These are phyloP conservation scores for Peribolospora baueri DNA, from an alignment of 768 basidiomycete genomes.

Conservation along the genomic window DNA sequence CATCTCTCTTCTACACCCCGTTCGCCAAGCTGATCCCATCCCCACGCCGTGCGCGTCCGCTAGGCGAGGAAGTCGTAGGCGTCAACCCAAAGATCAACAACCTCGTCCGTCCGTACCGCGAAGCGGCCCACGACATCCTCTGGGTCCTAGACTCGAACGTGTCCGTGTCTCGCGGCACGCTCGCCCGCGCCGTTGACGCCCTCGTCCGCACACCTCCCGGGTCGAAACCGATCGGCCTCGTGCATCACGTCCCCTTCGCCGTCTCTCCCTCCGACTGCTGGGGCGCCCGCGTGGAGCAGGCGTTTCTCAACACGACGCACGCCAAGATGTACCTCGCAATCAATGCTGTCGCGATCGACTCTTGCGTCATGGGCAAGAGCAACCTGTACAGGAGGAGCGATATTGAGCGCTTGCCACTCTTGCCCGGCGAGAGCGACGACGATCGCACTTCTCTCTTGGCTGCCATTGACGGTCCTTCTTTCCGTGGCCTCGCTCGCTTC, in stretches of 20 bases:
- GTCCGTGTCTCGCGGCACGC: constrained; percentile 45
- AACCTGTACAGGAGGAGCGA: constrained; percentile 80
- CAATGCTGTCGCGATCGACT: constrained; percentile 65
- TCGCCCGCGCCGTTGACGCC: constrained; percentile 50
- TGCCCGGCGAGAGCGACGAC: constrained; percentile 11
- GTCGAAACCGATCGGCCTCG: constrained; percentile 37
- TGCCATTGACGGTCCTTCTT: constrained; percentile 1
- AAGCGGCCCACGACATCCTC: constrained; percentile 64
- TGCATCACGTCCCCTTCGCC: constrained; percentile 90
- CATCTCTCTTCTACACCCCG: neutral
- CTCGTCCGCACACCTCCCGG: constrained; percentile 22
- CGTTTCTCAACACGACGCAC: constrained; percentile 89
- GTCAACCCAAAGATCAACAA: constrained; percentile 97
- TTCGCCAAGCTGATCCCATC: neutral
- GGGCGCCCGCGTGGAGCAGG: constrained; percentile 70
- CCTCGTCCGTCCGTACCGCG: constrained; percentile 54
- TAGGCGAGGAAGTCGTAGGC: constrained; percentile 62
- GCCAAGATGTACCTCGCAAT: constrained; percentile 99
- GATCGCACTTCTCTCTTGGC: neutral
- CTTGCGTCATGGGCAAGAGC: constrained; percentile 92
- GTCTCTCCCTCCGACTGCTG: constrained; percentile 38
- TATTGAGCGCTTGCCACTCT: constrained; percentile 46
- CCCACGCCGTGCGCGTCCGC: neutral
- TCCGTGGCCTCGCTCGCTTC: constrained; percentile 46
- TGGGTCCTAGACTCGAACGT: constrained; percentile 98